Base-by-base conservation (phyloP, 768 basidiomycete genomes). In the Phaeotremella skinneri region DNA sequence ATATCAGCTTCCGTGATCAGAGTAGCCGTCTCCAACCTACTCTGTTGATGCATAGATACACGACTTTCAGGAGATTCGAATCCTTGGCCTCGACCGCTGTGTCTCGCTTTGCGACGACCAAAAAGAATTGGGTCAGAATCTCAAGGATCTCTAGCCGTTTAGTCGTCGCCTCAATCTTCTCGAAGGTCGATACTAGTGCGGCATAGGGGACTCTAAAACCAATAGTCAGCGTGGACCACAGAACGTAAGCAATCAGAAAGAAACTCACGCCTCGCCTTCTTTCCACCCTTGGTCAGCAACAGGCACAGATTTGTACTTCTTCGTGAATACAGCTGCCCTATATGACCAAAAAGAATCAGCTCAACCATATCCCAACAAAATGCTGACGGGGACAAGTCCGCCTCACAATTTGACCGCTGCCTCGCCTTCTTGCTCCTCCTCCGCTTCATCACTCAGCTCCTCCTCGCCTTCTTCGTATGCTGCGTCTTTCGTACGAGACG, bases 1-100 rank as follows among this genome's bases (percentile, higher is more conserved):
- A 42, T n/a, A 47, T 61, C 43, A 52, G 47, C 57, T 42, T 7
- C 43, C 13, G 23, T 23, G 13, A 23, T 9, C 20, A 45, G 13
- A 11, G 7, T 50, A 34, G 27, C 34, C n/a, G 23, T n/a, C 37
- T n/a, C 16, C 4, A 31, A 77, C 85, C 53, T 74, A 97, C 92
- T 60, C 92, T 81, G 73, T 99, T 99, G 73, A 98, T 97, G 74
- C 96, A 98, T 1, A 99, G 82, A 71, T 99, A 99, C 1, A 99
- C 87, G 0, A 86, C 85, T 69, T 92, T 89, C 4, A 97, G 82
- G 30, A 99, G 82, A 49, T 63, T 64, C 7, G 69, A 70, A 5
- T 88, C 85, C 23, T 85, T 82, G 3, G 81, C 81, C 60, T 91
- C 89, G 34, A 83, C 86, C 53, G 85, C 81, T 16, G 85, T 86